These are phyloP conservation scores for Trichoderma citrinoviride DNA, from an alignment of 2,329 filamentous ascomycete species.

Conservation along the genomic window DNA sequence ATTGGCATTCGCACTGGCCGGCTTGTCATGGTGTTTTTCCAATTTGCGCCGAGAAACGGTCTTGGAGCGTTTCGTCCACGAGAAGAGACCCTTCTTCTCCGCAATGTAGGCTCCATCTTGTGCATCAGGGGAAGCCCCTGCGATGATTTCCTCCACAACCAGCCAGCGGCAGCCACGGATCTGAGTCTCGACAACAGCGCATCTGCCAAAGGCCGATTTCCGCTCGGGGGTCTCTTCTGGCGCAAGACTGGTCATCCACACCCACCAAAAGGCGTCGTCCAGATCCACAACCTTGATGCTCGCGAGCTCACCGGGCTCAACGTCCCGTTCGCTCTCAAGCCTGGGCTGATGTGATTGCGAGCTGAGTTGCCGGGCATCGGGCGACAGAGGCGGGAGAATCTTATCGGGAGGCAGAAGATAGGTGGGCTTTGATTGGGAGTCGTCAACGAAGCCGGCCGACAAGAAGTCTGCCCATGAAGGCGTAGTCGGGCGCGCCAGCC, in stretches of 20 bases:
- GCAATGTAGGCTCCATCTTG: slow-evolving; percentile 85
- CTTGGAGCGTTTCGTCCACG: slow-evolving; percentile 72
- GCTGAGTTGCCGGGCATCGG: slow-evolving; percentile 69
- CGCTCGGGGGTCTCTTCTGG: slow-evolving; percentile 81
- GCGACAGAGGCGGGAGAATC: slow-evolving; percentile 74
- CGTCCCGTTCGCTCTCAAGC: slow-evolving; percentile 62
- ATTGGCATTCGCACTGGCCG: slow-evolving; percentile 42
- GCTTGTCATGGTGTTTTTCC: slow-evolving; percentile 47
- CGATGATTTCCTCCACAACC: slow-evolving; percentile 93
- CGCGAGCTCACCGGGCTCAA: slow-evolving; percentile 91
- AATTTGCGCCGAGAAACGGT: slow-evolving; percentile 60
- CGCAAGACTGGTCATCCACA: slow-evolving; percentile 96
- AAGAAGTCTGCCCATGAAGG: slow-evolving; percentile 98
- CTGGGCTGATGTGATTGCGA: slow-evolving; percentile 79
- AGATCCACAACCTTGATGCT: slow-evolving; percentile 84
- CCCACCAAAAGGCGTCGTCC: slow-evolving; percentile 99
- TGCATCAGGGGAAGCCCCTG: slow-evolving; percentile 83
- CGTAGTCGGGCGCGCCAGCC: slow-evolving; percentile 79
- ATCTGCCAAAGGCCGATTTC: slow-evolving; percentile 92
- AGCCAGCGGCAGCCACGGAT: slow-evolving; percentile 84
- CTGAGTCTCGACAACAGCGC: slow-evolving; percentile 84
- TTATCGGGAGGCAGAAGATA: slow-evolving; percentile 89
- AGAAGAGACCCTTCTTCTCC: slow-evolving; percentile 93
- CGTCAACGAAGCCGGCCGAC: slow-evolving; percentile 85
- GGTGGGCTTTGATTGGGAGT: slow-evolving; percentile 61